Percentiles rank a stretch among this genome's conserved stretches.
These are phyloP conservation scores for Magnusiomyces sp. DNA, from an alignment of 1,139 yeast species.

Conservation along the genomic window DNA sequence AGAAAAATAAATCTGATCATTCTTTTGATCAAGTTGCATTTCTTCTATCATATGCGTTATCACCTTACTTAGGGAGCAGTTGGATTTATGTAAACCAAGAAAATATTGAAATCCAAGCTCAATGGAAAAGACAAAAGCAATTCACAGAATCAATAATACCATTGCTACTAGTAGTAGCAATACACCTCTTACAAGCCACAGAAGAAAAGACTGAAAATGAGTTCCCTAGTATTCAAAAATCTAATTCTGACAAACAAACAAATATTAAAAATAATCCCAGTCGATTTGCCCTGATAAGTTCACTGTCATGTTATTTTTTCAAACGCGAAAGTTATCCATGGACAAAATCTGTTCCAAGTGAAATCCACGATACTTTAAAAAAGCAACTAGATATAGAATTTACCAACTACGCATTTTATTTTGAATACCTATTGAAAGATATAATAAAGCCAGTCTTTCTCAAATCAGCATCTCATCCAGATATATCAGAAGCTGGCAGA, in stretches of 20 bases:
- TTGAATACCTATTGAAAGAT: background rate
- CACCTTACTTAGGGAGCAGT: constrained; percentile 17
- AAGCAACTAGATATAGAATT: background rate
- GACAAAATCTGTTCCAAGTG: constrained; percentile 1
- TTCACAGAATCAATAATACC: constrained; percentile 9
- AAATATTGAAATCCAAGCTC: constrained; percentile 10
- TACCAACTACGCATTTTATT: background rate
- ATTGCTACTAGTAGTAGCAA: constrained; percentile 7
- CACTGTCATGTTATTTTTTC: constrained; percentile 6
- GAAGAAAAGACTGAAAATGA: too few relatives aligned
- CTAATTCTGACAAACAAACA: background rate
- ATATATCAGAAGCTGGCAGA: constrained; percentile 18
- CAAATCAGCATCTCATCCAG: constrained; percentile 13
- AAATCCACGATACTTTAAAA: background rate
- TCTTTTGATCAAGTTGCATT: background rate
- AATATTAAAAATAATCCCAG: background rate
- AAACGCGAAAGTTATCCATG: constrained; percentile 14
- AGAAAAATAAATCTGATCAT: background rate
- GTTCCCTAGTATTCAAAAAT: background rate
- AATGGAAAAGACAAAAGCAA: constrained; percentile 5
- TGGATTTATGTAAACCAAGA: constrained; percentile 21
- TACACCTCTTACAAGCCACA: background rate
- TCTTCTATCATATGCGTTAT: constrained; percentile 10
- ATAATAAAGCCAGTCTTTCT: constrained; percentile 15
- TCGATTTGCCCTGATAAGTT: background rate